Base-by-base conservation (phyloP, 352 stramenopile genomes). In the Phytophthora multivora region DNA sequence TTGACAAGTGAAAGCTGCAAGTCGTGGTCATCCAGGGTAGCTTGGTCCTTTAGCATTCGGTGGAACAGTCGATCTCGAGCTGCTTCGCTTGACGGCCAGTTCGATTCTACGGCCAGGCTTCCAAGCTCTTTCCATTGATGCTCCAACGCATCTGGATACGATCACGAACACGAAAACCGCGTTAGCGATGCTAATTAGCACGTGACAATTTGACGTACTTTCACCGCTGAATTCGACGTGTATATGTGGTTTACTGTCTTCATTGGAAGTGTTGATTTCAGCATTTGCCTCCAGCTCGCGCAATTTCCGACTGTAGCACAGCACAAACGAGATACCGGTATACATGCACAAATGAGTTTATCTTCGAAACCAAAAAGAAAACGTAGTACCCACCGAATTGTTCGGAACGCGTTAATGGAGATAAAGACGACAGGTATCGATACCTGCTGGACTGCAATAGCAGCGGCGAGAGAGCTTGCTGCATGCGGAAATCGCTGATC, bases 21-120 rank as follows among this genome's bases (percentile, higher is more conserved):
- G n/a, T 80, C 74, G 28, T 84, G 69, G 19, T 73, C 73, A n/a
- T 70, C 43, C 7, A 84, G 45, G 0, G 66, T 62, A 0, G 70
- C 69, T 19, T 90, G 81, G 16, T 90, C 80, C 40, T 90, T 89
- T n/a, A 90, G 54, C 73, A 91, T 87, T 15, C 84, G 79, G 53
- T 91, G 77, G 60, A 87, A 84, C 35, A 91, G 51, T 10, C 77
- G 65, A 3, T 89, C 76, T 33, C 82, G 80, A 15, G 58, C 70
- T n/a, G 41, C 50, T 40, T 76, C 55, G 9, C 63, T 71, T 42
- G 58, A 54, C 8, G 82, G 84, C 80, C 82, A 93, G 35, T 90
- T 88, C 1, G 39, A 51, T 25, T 71, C 60, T 11, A 89, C 65
- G 12, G 69, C n/a, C 6, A 93, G 47, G 49, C 67, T 55, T 4